Base-by-base conservation (phyloP, 805 yeast genomes). In the Wickerhamomyces xylosicus region DNA sequence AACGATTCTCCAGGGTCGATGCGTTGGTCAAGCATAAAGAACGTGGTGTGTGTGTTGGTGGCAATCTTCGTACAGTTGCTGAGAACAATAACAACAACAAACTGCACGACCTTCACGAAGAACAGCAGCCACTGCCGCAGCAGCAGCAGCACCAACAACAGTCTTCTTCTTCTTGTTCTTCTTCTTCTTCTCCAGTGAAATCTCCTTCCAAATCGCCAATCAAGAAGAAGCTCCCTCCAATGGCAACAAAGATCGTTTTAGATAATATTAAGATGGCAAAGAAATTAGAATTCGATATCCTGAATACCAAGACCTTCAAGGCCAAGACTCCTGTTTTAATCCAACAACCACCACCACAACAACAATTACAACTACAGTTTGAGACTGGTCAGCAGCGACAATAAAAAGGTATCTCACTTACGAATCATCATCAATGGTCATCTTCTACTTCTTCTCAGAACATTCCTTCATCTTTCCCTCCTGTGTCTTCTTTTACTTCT, bases 1-100 rank as follows among this genome's bases (percentile, higher is more conserved):
- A 89, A 61, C 79, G 79, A 45, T 92, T 92, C 62, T 79, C 90
- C 2, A 70, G 97, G 42, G 80, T 83, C 39, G 97, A 92, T 64
- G 95, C 96, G 0, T 64, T 89, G 57, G 77, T 75, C 48, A 72
- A 90, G 44, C 98, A 90, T 55, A 67, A 85, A 47, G 66, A 75
- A 35, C 71, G 95, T 47, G 76, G 77, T 62, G 85, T 86, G 31
- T 89, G 97, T 54, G 50, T 62, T n/a, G 95, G 95, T 17, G 95
- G 90, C 4, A 13, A 9, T 25, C n/a, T 11, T 25, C 5, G 9
- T 8, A 7, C n/a, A 11, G 4, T 4, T 25, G 29, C n/a, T 25
- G 29, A n/a, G n/a, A n/a, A n/a, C n/a, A n/a, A n/a, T n/a, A n/a
- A 3, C 57, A 76, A 10, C 39, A 42, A 18, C 40, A 50, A 13